Percentiles rank a stretch among this genome's conserved stretches.
Evolutionary conservation across 2,329 filamentous ascomycete genomes (phyloP).

Genomic region (Cercospora sojina): DNA sequence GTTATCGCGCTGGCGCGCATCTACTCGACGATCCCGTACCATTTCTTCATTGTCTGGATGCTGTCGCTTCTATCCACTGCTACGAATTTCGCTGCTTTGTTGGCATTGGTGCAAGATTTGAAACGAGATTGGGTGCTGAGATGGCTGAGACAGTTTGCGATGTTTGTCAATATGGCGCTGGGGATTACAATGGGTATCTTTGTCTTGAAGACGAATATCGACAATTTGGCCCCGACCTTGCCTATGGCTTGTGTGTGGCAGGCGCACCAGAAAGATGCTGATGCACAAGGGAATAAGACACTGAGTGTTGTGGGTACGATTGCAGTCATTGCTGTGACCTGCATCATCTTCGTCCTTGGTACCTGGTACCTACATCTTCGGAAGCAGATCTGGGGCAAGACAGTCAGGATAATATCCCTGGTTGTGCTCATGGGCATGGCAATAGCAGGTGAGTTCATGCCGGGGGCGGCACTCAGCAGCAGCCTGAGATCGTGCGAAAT

Average conservation of each 20-base stretch:
- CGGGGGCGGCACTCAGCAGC: not conserved
- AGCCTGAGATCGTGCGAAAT: not conserved
- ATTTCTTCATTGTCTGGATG: constrained; percentile 72
- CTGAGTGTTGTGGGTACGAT: constrained; percentile 58
- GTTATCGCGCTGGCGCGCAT: constrained; percentile 61
- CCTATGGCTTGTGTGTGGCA: constrained; percentile 64
- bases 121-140: constrained; percentile 65
- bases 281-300: constrained; percentile 39
- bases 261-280: constrained; percentile 39
- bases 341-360: constrained; percentile 57
- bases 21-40: constrained; percentile 61
- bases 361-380: constrained; percentile 65
- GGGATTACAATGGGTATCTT: constrained; percentile 58
- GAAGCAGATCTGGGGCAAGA: constrained; percentile 55
- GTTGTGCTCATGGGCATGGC: constrained; percentile 55
- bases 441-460: constrained; percentile 45
- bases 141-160: constrained; percentile 64
- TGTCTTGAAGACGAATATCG: constrained; percentile 56
- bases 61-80: constrained; percentile 63
- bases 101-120: constrained; percentile 66
- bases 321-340: constrained; percentile 59
- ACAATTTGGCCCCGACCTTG: constrained; percentile 52
- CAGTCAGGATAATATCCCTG: constrained; percentile 55
- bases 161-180: constrained; percentile 64
- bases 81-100: constrained; percentile 63